Evolutionary conservation across 192 early-diverging fungal species (phyloP), one percentile per base, ranked within the genome.

Genomic region (Backusella mclennaniae): DNA sequence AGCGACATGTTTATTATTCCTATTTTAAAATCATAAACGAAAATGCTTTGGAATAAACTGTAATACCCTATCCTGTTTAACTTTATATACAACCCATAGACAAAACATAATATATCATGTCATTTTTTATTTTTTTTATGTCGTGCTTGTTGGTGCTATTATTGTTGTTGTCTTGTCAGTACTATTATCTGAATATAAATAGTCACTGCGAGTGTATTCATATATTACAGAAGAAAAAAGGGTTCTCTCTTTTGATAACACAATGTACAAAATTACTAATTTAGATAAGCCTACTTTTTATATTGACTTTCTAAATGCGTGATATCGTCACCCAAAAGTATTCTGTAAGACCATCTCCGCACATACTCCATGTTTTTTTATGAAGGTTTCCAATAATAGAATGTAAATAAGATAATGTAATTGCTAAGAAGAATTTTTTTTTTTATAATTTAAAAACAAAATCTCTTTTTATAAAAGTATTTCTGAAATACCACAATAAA

Each of bases 1-100:
- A 49, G 46, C 46, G 46, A 19, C 56, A 59, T 63, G 23, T 63
- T 63, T 63, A 63, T 63, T 63, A 63, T 63, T 63, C 56, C 23
- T 63, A 14, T 63, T 63, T 63, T 63, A 49, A 63, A 29, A 63
- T 63, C n/a, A 63, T 63, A 63, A 63, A 63, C 46, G 17, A 63
- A 23, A 63, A 29, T 63, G 11, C n/a, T 63, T 33, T 63, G 12
- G 23, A 63, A 63, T 63, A 63, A 63, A 63, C 23, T 63, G 56
- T 63, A 63, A 63, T 63, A 63, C 56, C 56, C 56, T 26, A 29
- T 29, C 23, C 8, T 63, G 56, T 63, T 63, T 29, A 23, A 63
- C 26, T 63, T 63, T n/a, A n/a, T 49, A 49, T n/a, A 49, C 1
- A 49, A 49, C n/a, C 17, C 46, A 49, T 49, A 49, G 46, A 49